phyloP scores from a whole-genome alignment of 1,139 yeast genomes.

The Magnusiomyces suaveolens region DNA sequence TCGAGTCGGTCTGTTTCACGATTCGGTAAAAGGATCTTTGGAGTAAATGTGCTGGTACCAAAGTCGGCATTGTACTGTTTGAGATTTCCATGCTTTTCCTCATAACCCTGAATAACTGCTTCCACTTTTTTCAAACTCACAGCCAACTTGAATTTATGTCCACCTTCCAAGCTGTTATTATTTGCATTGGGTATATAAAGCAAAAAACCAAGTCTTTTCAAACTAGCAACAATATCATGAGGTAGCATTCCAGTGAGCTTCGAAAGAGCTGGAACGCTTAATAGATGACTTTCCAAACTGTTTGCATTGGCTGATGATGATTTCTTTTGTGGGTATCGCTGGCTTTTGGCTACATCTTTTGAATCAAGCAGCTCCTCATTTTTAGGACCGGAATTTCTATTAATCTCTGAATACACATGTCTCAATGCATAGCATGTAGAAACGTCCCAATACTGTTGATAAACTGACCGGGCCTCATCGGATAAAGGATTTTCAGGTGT shows the following conservation, averaged over 20 bases:
- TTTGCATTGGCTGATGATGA: no score
- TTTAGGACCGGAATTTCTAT: slow-evolving; percentile 18
- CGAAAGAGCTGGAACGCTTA: slow-evolving; percentile 54
- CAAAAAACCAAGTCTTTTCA: not conserved
- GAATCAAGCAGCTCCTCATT: not conserved
- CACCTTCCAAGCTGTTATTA: slow-evolving; percentile 25
- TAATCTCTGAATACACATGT: slow-evolving; percentile 29
- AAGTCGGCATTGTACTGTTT: not conserved
- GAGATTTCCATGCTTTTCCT: not conserved
- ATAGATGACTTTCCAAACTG: slow-evolving; percentile 3
- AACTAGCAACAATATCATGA: slow-evolving; percentile 50
- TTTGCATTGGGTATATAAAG: not conserved
- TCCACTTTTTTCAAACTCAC: not conserved
- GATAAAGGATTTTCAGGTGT: slow-evolving; percentile 94
- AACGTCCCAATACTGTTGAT: slow-evolving; percentile 78
- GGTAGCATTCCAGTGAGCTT: slow-evolving; percentile 68
- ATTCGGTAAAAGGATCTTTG: not conserved
- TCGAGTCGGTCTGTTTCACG: not conserved
- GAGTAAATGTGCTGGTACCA: not conserved
- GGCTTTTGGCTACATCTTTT: slow-evolving; percentile 6
- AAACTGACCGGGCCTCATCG: slow-evolving; percentile 75
- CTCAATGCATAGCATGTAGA: slow-evolving; percentile 46
- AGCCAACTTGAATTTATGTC: not conserved
- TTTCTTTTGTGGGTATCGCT: not conserved
- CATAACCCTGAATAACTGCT: not conserved